A percentile compares a stretch with the other conserved stretches of the same genome.
Evolutionary conservation across 345 rosid species (phyloP).

Genomic region (Angophora floribunda): DNA sequence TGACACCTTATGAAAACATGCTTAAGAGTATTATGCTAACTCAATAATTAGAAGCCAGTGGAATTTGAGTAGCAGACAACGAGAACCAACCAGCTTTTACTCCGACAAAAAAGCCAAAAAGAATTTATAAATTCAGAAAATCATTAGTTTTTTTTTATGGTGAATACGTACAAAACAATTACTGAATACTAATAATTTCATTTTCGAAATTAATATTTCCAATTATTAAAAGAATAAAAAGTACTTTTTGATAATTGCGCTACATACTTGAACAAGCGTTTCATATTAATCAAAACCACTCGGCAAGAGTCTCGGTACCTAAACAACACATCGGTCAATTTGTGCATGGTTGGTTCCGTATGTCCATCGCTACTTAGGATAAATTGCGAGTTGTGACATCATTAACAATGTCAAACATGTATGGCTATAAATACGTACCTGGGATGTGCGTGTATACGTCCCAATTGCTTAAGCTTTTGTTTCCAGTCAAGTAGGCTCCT

Average conservation of each 20-base stretch:
- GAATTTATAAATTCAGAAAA: not conserved
- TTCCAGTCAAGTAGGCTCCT: conserved; percentile 10
- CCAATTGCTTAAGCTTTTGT: conserved; percentile 21
- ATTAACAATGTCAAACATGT: not conserved
- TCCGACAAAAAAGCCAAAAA: not conserved
- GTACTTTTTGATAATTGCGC: not conserved
- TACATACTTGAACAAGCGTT: accelerated
- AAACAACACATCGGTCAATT: accelerated
- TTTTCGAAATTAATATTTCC: not conserved
- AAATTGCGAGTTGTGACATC: accelerated
- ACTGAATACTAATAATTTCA: not conserved
- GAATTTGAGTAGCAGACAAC: not conserved
- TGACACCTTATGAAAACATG: not conserved
- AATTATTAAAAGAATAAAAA: not conserved
- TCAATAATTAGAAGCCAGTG: not conserved
- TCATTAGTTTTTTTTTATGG: not conserved
- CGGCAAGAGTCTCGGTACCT: not conserved
- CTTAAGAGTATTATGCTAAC: not conserved
- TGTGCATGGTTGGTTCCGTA: not conserved
- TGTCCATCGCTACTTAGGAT: not conserved
- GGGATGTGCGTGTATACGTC: conserved; percentile 10
- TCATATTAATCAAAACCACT: no score
- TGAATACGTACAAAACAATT: not conserved
- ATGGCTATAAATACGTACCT: not conserved
- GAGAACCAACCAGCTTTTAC: not conserved